A percentile compares a stretch with the other conserved stretches of the same genome.
Evolutionary conservation across 345 rosid species (phyloP).

Genomic region (Hirschfeldia incana): DNA sequence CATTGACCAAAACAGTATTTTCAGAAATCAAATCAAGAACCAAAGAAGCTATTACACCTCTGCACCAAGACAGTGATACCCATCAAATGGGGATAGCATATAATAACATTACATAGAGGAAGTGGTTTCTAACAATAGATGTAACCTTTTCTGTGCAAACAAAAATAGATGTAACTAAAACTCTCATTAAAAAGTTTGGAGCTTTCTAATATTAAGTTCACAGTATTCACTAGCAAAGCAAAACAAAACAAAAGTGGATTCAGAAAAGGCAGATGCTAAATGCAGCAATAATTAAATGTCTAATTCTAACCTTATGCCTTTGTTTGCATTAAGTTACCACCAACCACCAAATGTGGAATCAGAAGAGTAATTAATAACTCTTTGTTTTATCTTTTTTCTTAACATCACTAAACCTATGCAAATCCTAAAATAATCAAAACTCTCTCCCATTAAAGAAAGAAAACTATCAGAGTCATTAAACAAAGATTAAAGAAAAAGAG

Average conservation of each 20-base stretch:
- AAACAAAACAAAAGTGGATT: background rate
- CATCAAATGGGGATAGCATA: background rate
- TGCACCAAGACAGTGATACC: background rate
- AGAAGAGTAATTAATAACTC: slow-evolving; percentile 14
- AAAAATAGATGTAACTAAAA: background rate
- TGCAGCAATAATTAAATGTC: slow-evolving; percentile 14
- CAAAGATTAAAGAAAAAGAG: background rate
- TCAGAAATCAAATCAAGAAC: background rate
- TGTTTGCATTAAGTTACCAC: slow-evolving; percentile 2
- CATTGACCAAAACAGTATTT: slow-evolving; percentile 34
- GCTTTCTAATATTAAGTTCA: background rate
- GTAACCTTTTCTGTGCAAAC: background rate
- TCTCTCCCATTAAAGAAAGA: slow-evolving; percentile 3
- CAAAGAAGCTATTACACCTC: too few species aligned
- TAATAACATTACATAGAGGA: background rate
- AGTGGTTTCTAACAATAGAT: background rate
- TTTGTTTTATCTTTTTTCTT: background rate
- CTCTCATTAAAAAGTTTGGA: background rate
- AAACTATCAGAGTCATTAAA: background rate
- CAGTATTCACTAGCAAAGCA: background rate
- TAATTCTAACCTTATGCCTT: background rate
- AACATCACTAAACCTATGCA: slow-evolving; percentile 15
- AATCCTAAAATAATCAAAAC: slow-evolving; percentile 6
- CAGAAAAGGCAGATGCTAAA: slow-evolving; percentile 12
- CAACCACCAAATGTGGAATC: slow-evolving; percentile 23